phyloP scores from a whole-genome alignment of 1,284 basidiomycete species.

The Peniophora sp. region DNA sequence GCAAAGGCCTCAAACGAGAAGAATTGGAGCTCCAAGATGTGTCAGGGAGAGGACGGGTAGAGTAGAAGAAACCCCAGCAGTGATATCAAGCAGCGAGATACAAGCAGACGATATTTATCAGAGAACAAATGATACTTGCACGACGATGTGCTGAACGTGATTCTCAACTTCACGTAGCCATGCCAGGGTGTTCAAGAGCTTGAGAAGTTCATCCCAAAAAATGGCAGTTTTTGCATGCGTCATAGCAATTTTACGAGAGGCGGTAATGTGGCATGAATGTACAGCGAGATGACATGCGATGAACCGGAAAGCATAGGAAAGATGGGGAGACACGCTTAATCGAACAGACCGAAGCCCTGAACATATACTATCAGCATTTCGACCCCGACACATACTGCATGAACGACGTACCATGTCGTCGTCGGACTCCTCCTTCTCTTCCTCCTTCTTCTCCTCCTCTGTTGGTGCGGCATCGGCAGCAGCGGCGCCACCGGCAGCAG shows the following conservation, averaged over 20 bases:
- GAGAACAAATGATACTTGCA: too few species aligned
- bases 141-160: too few species aligned
- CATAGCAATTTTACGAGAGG: slow-evolving; percentile 7
- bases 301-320: slow-evolving; percentile 11
- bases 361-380: slow-evolving; percentile 5
- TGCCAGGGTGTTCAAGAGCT: too few species aligned
- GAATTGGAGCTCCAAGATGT: too few species aligned
- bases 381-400: neutral
- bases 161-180: too few species aligned
- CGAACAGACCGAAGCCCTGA: slow-evolving; percentile 79
- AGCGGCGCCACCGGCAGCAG: slow-evolving; percentile 48
- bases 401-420: slow-evolving; percentile 79
- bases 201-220: too few species aligned
- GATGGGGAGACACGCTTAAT: slow-evolving; percentile 36
- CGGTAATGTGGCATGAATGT: slow-evolving; percentile 11
- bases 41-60: too few species aligned
- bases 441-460: slow-evolving; percentile 74
- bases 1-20: too few species aligned
- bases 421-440: slow-evolving; percentile 88
- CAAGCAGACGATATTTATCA: too few species aligned
- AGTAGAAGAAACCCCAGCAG: too few species aligned
- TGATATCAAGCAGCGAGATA: too few species aligned
- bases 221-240: neutral
- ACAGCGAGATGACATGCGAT: slow-evolving; percentile 11
- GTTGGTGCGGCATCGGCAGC: slow-evolving; percentile 54